A percentile compares a stretch with the other conserved stretches of the same genome.
phyloP scores from a whole-genome alignment of 306 rosid genomes.

The Cucurbita argyrosperma region DNA sequence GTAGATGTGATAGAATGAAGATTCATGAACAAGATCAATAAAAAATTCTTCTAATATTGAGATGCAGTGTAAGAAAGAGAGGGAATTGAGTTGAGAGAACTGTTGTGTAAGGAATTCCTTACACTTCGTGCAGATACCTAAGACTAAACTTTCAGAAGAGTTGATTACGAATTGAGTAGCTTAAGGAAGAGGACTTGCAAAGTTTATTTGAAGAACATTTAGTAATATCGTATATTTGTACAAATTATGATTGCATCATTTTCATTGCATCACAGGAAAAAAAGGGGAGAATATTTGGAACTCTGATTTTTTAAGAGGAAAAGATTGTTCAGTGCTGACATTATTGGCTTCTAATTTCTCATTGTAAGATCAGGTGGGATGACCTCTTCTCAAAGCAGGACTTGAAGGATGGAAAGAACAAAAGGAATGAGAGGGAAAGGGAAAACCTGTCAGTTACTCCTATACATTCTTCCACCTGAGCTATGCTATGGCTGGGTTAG shows the following conservation, averaged over 20 bases:
- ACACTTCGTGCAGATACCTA: constrained; percentile 23
- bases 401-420: constrained; percentile 62
- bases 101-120: no score
- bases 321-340: neutral
- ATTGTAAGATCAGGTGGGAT: constrained; percentile 24
- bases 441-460: constrained; percentile 60
- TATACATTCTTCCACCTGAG: constrained; percentile 81
- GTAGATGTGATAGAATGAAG: no score
- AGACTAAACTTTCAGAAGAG: neutral
- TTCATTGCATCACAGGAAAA: neutral
- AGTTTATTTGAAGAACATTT: neutral
- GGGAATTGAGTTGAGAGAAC: no score
- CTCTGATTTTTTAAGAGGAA: no score
- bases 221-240: neutral
- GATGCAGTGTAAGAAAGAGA: no score
- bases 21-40: no score
- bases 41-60: no score
- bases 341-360: neutral
- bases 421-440: constrained; percentile 57
- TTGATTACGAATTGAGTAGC: neutral
- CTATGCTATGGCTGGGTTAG: constrained; percentile 97
- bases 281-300: neutral
- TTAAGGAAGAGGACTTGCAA: neutral
- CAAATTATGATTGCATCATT: neutral
- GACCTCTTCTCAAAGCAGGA: constrained; percentile 55